These are phyloP conservation scores for Fraxinus sp. DNA, from an alignment of 305 asterid species.

Conservation along the genomic window DNA sequence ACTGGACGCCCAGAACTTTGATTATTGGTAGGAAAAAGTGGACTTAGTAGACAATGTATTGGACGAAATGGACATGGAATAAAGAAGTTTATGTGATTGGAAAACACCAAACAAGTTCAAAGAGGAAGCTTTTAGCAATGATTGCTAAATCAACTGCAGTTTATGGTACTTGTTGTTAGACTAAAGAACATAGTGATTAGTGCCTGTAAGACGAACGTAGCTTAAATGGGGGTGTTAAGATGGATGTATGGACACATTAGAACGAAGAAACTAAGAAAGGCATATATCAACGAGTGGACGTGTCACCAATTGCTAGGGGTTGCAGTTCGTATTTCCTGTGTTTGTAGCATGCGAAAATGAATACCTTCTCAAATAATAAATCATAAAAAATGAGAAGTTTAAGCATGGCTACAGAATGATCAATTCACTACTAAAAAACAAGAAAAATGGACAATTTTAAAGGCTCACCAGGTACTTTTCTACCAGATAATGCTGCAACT, in stretches of 20 bases:
- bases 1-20: not conserved
- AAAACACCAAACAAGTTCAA: not conserved
- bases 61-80: not conserved
- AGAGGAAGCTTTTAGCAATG: not conserved
- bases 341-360: not conserved
- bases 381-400: not conserved
- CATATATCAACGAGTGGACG: not conserved
- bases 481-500: conserved; percentile 55
- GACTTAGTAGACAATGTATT: not conserved
- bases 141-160: not conserved
- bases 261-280: not conserved
- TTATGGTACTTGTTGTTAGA: not conserved
- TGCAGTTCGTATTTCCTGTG: not conserved
- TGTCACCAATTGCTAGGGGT: not conserved
- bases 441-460: not conserved
- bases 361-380: not conserved
- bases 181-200: not conserved
- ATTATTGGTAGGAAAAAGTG: not conserved
- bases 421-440: not conserved
- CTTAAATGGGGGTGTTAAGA: not conserved
- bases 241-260: not conserved
- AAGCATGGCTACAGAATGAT: not conserved
- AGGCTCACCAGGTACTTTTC: conserved; percentile 48
- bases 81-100: not conserved
- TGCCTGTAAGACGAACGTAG: not conserved